A percentile compares a stretch with the other conserved stretches of the same genome.
These are phyloP conservation scores for Musa schizocarpa DNA, from an alignment of 176 grass and related monocot species.

Conservation along the genomic window DNA sequence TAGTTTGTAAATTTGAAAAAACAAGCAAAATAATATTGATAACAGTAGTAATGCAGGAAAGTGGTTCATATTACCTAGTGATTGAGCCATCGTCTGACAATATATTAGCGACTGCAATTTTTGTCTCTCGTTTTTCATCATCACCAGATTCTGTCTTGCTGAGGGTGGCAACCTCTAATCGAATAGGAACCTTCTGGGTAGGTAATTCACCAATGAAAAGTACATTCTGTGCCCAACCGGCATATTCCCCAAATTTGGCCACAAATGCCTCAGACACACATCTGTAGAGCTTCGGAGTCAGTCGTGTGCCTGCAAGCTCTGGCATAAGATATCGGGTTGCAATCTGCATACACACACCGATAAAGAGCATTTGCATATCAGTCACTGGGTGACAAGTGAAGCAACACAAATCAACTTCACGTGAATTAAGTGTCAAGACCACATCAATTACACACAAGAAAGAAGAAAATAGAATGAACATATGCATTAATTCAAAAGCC, in stretches of 20 bases:
- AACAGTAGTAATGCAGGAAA: neutral
- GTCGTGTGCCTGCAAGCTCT: constrained; percentile 53
- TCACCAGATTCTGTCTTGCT: constrained; percentile 11
- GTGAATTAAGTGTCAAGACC: neutral
- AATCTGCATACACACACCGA: constrained; percentile 38
- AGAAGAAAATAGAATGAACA: no score
- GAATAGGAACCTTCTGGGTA: constrained; percentile 28
- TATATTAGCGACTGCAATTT: neutral
- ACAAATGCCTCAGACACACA: constrained; percentile 71
- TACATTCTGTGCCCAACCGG: constrained; percentile 95
- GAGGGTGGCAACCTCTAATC: constrained; percentile 3
- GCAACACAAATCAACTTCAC: neutral
- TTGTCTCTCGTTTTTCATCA: neutral
- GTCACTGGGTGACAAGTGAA: neutral
- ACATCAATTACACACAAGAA: no score
- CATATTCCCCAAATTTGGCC: constrained; percentile 67
- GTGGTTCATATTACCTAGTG: neutral
- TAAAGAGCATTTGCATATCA: neutral
- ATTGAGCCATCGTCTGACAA: neutral
- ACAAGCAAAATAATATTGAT: neutral
- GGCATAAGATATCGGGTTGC: constrained; percentile 71
- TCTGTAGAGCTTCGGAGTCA: constrained; percentile 59
- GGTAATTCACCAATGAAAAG: constrained; percentile 81
- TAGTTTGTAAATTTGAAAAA: neutral
- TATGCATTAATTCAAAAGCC: no score